phyloP scores from a whole-genome alignment of 2,329 filamentous ascomycete species.

The Colletotrichum orbiculare region DNA sequence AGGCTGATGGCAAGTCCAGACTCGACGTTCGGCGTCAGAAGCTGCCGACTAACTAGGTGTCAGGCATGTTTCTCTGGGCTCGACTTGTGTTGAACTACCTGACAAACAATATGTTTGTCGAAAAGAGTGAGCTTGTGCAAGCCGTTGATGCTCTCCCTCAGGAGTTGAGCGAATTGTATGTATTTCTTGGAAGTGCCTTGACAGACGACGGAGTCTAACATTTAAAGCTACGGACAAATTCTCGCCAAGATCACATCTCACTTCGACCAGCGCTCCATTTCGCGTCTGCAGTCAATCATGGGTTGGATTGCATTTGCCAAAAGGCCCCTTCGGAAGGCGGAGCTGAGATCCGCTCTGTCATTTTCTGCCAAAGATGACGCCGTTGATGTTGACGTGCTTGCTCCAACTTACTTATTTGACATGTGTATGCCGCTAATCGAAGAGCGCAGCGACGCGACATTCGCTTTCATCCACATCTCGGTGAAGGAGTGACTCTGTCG shows the following conservation, averaged over 20 bases:
- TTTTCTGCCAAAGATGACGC: no score
- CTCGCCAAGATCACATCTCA: slow-evolving; percentile 39
- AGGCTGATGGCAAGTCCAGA: slow-evolving; percentile 41
- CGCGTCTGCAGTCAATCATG: slow-evolving; percentile 43
- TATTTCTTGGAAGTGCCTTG: no score
- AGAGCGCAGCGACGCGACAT: slow-evolving; percentile 37
- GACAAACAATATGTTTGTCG: slow-evolving; percentile 44
- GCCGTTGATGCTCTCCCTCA: slow-evolving; percentile 40
- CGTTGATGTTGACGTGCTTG: slow-evolving; percentile 29
- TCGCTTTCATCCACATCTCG: slow-evolving; percentile 42
- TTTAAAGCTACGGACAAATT: slow-evolving; percentile 44
- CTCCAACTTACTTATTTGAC: slow-evolving; percentile 39
- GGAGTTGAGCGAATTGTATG: slow-evolving; percentile 43
- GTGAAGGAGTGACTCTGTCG: slow-evolving; percentile 38
- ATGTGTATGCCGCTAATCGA: slow-evolving; percentile 39
- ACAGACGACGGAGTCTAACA: no score
- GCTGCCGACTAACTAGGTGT: background rate
- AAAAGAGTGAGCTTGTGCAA: slow-evolving; percentile 39
- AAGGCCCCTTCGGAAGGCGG: slow-evolving; percentile 44
- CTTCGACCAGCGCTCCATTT: slow-evolving; percentile 42
- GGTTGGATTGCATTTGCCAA: slow-evolving; percentile 50
- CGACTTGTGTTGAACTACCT: slow-evolving; percentile 48
- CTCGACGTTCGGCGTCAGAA: background rate
- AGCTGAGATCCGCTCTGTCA: slow-evolving; percentile 47
- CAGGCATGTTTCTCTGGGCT: slow-evolving; percentile 52